Conservation (phyloP, 2,329 filamentous ascomycete genomes). For the Fusarium nanum region DNA sequence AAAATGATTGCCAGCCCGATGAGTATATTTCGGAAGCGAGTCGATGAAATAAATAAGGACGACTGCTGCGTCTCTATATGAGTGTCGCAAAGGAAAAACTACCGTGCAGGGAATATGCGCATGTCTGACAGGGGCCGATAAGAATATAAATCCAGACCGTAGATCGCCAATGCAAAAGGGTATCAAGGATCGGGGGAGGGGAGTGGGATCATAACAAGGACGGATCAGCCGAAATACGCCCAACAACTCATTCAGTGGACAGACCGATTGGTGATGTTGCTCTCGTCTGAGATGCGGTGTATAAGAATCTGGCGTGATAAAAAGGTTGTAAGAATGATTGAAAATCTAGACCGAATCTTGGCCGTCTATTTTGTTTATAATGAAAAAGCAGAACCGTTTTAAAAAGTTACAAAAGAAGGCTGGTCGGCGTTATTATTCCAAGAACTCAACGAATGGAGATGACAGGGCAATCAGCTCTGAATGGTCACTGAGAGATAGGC, state of each 20-base stretch:
- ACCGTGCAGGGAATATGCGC: slow-evolving; percentile 13
- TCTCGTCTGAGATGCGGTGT: slow-evolving; percentile 32
- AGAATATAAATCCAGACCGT: slow-evolving; percentile 8
- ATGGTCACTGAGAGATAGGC: slow-evolving; percentile 20
- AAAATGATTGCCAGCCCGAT: not conserved
- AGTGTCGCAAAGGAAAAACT: slow-evolving; percentile 4
- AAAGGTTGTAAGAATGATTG: not conserved
- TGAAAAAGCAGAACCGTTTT: slow-evolving; percentile 1
- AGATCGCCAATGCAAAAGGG: slow-evolving; percentile 8
- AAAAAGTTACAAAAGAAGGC: slow-evolving; percentile 7
- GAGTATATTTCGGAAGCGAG: not conserved
- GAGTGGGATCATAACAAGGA: slow-evolving; percentile 26
- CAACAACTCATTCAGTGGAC: slow-evolving; percentile 25
- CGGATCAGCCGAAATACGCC: slow-evolving; percentile 21
- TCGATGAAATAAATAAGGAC: not conserved
- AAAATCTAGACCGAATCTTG: slow-evolving; percentile 11
- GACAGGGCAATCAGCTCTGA: slow-evolving; percentile 27
- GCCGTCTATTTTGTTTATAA: slow-evolving; percentile 25
- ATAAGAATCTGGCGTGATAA: slow-evolving; percentile 30
- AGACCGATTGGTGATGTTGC: slow-evolving; percentile 25
- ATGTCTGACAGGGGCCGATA: slow-evolving; percentile 19
- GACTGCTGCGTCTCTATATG: not conserved
- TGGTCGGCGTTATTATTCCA: slow-evolving; percentile 4
- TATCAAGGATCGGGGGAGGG: slow-evolving; percentile 10
- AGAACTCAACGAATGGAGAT: not conserved